Evolutionary conservation across 176 grass and related monocot species (phyloP), one percentile per base, ranked within the genome.

Genomic region (Coix lacrymajobi): DNA sequence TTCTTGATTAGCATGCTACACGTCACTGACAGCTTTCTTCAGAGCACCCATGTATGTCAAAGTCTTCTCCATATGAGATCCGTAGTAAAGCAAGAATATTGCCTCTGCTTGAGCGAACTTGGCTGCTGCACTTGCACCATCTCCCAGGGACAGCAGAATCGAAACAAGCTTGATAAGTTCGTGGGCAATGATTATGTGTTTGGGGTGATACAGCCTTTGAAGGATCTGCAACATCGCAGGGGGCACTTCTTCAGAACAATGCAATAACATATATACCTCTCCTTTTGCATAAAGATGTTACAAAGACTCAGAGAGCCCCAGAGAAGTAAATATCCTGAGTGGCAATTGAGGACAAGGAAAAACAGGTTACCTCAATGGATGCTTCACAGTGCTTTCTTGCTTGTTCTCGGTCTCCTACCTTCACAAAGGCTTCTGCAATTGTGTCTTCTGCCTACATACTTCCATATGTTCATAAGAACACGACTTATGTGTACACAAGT

Each of bases 141-240:
- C 79, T 65, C 86, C 89, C 51, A 89, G 22, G 32, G 84, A 85
- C 39, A 93, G 74, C 78, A 95, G 88, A 71, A 98, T 78, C 3
- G 96, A 87, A 64, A 92, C 83, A 1, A 98, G 83, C 73, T 95
- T 98, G 82, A 90, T 90, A 62, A 95, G 73, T 76, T 98, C 96
- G 11, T 98, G 96, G 1, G 88, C 96, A 4, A 98, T 86, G 44
- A 81, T 48, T 58, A 95, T 91, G 85, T 98, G 96, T 31, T 92
- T 84, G 0, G 88, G 66, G 69, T 91, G 90, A 46, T 95, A 98
- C 62, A 98, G 85, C 83, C 83, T 95, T 75, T 98, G 17, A 19
- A 98, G 91, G 61, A 95, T 91, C 96, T 98, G 64, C 41, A 71
- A 26, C 24, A 78, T 76, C 25, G 34, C 4, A 80, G 60, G 57